phyloP scores from a whole-genome alignment of 2,329 filamentous ascomycete species.

The Tolypocladium album region DNA sequence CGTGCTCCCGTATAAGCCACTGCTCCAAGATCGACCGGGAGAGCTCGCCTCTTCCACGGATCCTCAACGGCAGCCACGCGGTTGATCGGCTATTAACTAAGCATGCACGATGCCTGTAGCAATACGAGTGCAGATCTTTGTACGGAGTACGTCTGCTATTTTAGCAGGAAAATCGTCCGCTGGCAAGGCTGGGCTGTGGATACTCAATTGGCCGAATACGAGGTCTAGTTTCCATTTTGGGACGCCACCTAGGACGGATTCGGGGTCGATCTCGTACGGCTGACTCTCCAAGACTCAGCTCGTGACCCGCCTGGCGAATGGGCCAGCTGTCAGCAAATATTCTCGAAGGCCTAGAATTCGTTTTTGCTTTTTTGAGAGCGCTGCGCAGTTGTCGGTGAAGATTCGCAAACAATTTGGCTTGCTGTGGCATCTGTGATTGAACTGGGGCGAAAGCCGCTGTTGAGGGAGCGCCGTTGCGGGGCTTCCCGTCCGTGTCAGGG shows the following conservation, averaged over 20 bases:
- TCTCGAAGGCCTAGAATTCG: not conserved
- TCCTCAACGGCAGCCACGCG: not conserved
- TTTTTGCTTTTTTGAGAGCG: not conserved
- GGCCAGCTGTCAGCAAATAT: not conserved
- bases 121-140: not conserved
- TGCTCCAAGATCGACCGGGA: not conserved
- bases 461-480: not conserved
- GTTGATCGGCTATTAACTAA: not conserved
- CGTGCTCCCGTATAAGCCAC: not conserved
- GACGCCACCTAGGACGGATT: not conserved
- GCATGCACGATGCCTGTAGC: not conserved
- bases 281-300: not conserved
- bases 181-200: not conserved
- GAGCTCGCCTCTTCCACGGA: not conserved
- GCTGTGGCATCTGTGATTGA: too few species aligned
- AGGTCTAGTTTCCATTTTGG: not conserved
- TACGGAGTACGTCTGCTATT: too few species aligned
- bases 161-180: not conserved
- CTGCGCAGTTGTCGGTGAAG: not conserved
- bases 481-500: not conserved
- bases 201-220: not conserved
- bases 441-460: not conserved
- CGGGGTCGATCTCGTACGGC: not conserved
- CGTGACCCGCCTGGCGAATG: not conserved
- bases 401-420: not conserved